Evolutionary conservation across 2,329 filamentous ascomycete genomes (phyloP).

Genomic region (Pestalotiopsis sp.): DNA sequence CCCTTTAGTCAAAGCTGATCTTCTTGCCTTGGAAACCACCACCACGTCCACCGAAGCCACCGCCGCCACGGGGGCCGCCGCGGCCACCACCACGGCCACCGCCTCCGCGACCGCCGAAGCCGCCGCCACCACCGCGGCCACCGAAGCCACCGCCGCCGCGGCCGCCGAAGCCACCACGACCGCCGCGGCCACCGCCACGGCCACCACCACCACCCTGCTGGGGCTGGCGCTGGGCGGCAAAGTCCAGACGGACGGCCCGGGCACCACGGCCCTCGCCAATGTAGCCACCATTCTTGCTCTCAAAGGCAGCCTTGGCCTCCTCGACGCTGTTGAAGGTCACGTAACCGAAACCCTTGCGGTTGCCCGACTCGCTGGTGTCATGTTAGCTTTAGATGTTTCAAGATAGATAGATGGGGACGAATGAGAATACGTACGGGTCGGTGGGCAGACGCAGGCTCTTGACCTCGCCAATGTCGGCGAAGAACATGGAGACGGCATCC

Average conservation of each 20-base stretch:
- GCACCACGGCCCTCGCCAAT: slow-evolving; percentile 68
- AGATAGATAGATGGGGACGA: not conserved
- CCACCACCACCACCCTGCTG: slow-evolving; percentile 56
- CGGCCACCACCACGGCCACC: slow-evolving; percentile 45
- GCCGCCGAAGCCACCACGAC: slow-evolving; percentile 53
- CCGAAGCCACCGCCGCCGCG: slow-evolving; percentile 46
- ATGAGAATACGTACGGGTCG: slow-evolving; percentile 60
- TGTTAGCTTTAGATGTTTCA: slow-evolving; percentile 28
- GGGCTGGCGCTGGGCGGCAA: slow-evolving; percentile 67
- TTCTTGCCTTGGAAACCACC: slow-evolving; percentile 75
- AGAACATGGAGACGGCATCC: slow-evolving; percentile 73
- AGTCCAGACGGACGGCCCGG: slow-evolving; percentile 83
- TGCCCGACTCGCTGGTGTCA: slow-evolving; percentile 67
- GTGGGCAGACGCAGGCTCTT: slow-evolving; percentile 86
- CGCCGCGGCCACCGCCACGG: slow-evolving; percentile 50
- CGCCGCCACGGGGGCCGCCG: slow-evolving; percentile 39
- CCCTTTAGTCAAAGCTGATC: slow-evolving; percentile 57
- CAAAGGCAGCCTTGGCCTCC: slow-evolving; percentile 77
- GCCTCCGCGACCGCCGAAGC: slow-evolving; percentile 40
- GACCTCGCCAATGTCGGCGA: slow-evolving; percentile 70
- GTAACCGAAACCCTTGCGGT: slow-evolving; percentile 91
- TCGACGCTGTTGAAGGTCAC: slow-evolving; percentile 82
- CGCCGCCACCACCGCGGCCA: slow-evolving; percentile 46
- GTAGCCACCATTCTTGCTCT: slow-evolving; percentile 68
- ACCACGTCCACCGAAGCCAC: slow-evolving; percentile 35